Conservation (phyloP, 441 rosid species). For the Euphorbia schlechtendalii region DNA sequence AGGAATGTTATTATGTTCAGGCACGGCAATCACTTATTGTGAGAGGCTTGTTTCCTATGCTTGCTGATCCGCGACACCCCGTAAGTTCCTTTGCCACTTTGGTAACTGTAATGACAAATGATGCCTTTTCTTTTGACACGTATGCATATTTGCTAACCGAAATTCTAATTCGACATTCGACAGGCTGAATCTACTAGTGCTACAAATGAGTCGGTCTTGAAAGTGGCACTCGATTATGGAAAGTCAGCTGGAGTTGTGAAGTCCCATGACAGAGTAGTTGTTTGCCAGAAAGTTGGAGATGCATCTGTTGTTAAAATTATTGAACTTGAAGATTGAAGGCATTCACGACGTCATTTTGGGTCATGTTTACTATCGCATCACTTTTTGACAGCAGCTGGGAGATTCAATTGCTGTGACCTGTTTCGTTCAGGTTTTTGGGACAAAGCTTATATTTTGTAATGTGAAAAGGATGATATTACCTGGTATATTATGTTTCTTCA, state of each 20-base stretch:
- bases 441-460: slow-evolving; percentile 15
- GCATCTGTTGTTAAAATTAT: slow-evolving; percentile 92
- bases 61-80: slow-evolving; percentile 93
- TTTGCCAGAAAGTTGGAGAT: slow-evolving; percentile 96
- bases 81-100: slow-evolving; percentile 38
- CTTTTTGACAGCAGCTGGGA: slow-evolving; percentile 17
- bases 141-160: too few species aligned
- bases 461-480: slow-evolving; percentile 2
- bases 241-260: slow-evolving; percentile 71
- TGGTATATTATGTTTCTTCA: slow-evolving; percentile 7
- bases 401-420: slow-evolving; percentile 15
- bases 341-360: slow-evolving; percentile 3
- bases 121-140: background rate
- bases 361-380: slow-evolving; percentile 5
- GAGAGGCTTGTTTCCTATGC: slow-evolving; percentile 97
- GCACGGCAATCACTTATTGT: slow-evolving; percentile 93
- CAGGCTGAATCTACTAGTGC: slow-evolving; percentile 91
- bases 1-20: slow-evolving; percentile 27
- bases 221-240: slow-evolving; percentile 93
- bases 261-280: slow-evolving; percentile 81
- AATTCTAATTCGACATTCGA: too few species aligned
- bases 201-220: slow-evolving; percentile 84
- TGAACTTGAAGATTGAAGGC: slow-evolving; percentile 73
- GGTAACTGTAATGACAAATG: background rate
- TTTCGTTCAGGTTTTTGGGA: slow-evolving; percentile 20